Conservation (phyloP, 2,329 filamentous ascomycete genomes). For the Lachnellula suecica region DNA sequence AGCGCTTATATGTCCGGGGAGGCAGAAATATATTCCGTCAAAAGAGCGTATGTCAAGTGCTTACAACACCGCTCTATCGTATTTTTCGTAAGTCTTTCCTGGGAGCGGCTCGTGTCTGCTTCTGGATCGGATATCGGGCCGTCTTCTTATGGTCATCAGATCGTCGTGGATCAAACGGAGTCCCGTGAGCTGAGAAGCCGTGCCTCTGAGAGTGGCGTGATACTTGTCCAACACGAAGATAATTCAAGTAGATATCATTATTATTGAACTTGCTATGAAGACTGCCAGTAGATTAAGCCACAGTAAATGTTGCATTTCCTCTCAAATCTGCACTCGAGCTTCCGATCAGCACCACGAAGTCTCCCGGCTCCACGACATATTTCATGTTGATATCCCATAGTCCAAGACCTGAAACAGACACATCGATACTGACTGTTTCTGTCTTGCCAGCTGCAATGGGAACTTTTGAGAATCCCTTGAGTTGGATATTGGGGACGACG, state of each 20-base stretch:
- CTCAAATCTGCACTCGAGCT: slow-evolving; percentile 56
- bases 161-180: no score
- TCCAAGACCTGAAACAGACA: slow-evolving; percentile 67
- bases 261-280: no score
- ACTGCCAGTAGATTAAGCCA: slow-evolving; percentile 30
- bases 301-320: slow-evolving; percentile 55
- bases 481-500: slow-evolving; percentile 66
- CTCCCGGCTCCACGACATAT: slow-evolving; percentile 72
- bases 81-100: no score
- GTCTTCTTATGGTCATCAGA: no score
- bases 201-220: no score
- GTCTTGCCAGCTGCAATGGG: slow-evolving; percentile 53
- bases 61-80: no score
- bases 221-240: no score
- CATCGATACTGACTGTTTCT: slow-evolving; percentile 51
- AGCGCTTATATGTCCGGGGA: not conserved
- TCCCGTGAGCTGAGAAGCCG: no score
- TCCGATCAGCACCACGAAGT: slow-evolving; percentile 64
- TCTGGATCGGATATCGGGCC: not conserved
- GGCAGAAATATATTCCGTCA: not conserved
- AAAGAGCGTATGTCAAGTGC: no score
- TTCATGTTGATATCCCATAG: slow-evolving; percentile 71
- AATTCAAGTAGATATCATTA: no score
- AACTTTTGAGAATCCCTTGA: slow-evolving; percentile 73
- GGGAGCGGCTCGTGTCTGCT: not conserved